phyloP scores from a whole-genome alignment of 257 asterid genomes.

The Fraxinus anomala region DNA sequence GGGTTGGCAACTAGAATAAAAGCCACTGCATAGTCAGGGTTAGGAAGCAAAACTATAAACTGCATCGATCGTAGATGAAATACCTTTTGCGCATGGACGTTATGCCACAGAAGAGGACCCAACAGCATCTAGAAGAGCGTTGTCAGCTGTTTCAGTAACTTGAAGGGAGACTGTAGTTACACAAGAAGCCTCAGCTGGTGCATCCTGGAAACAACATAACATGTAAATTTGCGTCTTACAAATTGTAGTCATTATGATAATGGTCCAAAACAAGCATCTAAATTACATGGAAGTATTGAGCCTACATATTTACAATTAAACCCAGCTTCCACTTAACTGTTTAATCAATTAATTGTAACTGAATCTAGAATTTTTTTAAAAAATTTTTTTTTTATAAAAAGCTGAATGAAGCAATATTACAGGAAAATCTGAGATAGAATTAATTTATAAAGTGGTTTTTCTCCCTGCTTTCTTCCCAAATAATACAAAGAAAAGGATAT shows the following conservation, averaged over 20 bases:
- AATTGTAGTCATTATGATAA: no score
- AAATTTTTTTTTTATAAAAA: no score
- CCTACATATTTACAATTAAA: no score
- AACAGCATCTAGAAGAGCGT: background rate
- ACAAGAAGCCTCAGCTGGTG: constrained; percentile 3
- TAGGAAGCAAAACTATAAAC: background rate
- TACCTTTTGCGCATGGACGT: background rate
- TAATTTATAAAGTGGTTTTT: no score
- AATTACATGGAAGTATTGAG: no score
- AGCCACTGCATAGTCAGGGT: no score
- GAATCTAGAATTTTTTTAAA: no score
- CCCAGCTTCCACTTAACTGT: no score
- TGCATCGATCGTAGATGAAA: constrained; percentile 6
- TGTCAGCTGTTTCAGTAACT: constrained; percentile 18
- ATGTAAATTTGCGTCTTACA: background rate
- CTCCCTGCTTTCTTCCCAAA: background rate
- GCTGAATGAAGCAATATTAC: no score
- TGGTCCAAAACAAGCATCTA: background rate
- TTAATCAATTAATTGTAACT: no score
- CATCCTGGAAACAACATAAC: constrained; percentile 23
- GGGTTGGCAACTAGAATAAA: no score
- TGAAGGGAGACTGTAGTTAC: constrained; percentile 12
- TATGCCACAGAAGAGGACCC: background rate
- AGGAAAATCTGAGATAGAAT: no score
- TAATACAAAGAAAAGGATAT: background rate